Conservation (phyloP, 441 rosid genomes). For the Populus tomentosa region DNA sequence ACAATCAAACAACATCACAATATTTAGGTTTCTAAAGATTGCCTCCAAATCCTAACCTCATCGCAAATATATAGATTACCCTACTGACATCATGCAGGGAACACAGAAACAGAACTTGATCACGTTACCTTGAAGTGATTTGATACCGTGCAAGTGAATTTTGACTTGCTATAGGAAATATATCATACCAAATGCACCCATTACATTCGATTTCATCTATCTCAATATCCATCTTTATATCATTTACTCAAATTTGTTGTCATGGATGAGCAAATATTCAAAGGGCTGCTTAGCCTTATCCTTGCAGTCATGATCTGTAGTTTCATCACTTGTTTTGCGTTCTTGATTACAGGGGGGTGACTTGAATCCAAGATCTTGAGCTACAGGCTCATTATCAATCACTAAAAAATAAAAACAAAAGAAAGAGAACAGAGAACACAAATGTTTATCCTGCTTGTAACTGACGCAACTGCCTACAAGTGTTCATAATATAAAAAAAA, state of each 20-base stretch:
- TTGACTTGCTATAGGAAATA: too few relatives aligned
- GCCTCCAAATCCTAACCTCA: too few relatives aligned
- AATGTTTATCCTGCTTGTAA: not conserved
- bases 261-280: not conserved
- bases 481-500: too few relatives aligned
- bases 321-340: not conserved
- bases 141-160: too few relatives aligned
- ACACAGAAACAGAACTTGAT: not conserved
- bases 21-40: too few relatives aligned
- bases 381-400: not conserved
- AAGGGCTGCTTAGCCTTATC: not conserved
- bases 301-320: not conserved
- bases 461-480: not conserved
- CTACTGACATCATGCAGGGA: not conserved
- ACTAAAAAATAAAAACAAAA: too few relatives aligned
- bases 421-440: not conserved
- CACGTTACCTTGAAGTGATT: not conserved
- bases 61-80: not conserved
- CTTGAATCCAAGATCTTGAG: not conserved
- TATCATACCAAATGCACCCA: not conserved
- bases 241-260: not conserved
- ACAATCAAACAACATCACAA: not conserved
- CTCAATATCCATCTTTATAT: not conserved
- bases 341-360: not conserved
- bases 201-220: not conserved